Conservation (phyloP, 805 yeast species). For the Cyberlindnera veronae region DNA sequence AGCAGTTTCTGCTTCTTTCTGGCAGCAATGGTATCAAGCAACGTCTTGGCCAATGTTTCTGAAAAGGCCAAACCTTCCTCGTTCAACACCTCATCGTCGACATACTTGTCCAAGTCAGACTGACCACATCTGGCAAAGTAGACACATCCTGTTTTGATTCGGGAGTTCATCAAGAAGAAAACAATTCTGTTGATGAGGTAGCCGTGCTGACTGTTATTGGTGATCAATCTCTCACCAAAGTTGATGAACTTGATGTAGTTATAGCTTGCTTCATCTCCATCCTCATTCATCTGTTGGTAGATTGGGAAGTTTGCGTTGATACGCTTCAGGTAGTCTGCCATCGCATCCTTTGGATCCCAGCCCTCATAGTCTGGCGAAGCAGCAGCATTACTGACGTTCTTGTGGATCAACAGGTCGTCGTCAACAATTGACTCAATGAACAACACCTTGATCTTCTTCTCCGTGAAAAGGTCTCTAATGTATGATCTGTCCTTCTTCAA, state of each 20-base stretch:
- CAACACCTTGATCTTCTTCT: constrained; percentile 65
- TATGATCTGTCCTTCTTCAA: constrained; percentile 61
- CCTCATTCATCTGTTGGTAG: constrained; percentile 64
- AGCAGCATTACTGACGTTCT: constrained; percentile 81
- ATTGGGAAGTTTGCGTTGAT: constrained; percentile 63
- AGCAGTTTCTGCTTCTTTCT: constrained; percentile 21
- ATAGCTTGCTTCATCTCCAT: constrained; percentile 44
- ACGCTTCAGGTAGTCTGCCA: constrained; percentile 70
- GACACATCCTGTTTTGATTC: constrained; percentile 85
- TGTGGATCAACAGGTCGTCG: constrained; percentile 60
- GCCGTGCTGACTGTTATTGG: constrained; percentile 81
- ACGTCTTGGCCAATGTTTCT: constrained; percentile 53
- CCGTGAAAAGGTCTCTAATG: constrained; percentile 50
- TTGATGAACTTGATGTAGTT: constrained; percentile 84
- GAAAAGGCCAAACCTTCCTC: constrained; percentile 72
- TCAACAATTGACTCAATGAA: constrained; percentile 88
- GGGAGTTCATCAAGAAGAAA: constrained; percentile 85
- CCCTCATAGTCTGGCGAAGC: constrained; percentile 82
- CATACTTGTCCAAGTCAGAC: constrained; percentile 46
- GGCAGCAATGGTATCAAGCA: constrained; percentile 36
- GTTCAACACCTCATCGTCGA: constrained; percentile 79
- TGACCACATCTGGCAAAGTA: constrained; percentile 83
- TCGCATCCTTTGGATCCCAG: constrained; percentile 73
- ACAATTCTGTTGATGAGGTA: constrained; percentile 88
- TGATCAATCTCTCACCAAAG: constrained; percentile 80